Conservation (phyloP, 1,139 yeast genomes). For the Candida mesenterica region DNA sequence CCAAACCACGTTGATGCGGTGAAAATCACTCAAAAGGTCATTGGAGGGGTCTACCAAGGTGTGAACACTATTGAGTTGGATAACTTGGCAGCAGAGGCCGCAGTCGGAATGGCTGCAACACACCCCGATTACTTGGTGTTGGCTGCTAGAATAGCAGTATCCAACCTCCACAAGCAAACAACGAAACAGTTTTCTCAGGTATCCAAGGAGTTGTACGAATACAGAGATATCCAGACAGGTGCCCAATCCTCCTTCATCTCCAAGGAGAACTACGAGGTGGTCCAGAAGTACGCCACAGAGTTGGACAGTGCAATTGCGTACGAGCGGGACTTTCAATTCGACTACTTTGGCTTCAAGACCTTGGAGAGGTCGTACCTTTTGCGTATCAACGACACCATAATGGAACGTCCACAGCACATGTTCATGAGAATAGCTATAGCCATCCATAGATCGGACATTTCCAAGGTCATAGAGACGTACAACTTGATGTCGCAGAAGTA, state of each 20-base stretch:
- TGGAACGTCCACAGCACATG: slow-evolving; percentile 54
- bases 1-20: slow-evolving; percentile 83
- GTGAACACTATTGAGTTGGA: slow-evolving; percentile 92
- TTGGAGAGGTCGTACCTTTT: slow-evolving; percentile 48
- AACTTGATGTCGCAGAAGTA: slow-evolving; percentile 50
- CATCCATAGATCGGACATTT: slow-evolving; percentile 43
- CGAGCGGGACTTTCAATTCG: slow-evolving; percentile 9
- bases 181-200: slow-evolving; percentile 86
- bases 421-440: slow-evolving; percentile 54
- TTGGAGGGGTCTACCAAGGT: slow-evolving; percentile 92
- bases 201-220: slow-evolving; percentile 61
- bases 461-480: slow-evolving; percentile 46
- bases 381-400: slow-evolving; percentile 29
- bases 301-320: slow-evolving; percentile 61
- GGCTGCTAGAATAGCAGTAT: slow-evolving; percentile 93
- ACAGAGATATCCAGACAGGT: slow-evolving; percentile 72
- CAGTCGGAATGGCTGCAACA: slow-evolving; percentile 93
- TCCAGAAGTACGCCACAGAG: slow-evolving; percentile 63
- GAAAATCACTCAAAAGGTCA: slow-evolving; percentile 83
- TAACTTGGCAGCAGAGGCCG: slow-evolving; percentile 94
- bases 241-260: slow-evolving; percentile 79
- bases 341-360: slow-evolving; percentile 54
- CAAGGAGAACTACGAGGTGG: slow-evolving; percentile 62
- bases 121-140: slow-evolving; percentile 95
- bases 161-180: slow-evolving; percentile 90